Conservation (phyloP, 768 basidiomycete genomes). For the Pisolithus sp. region DNA sequence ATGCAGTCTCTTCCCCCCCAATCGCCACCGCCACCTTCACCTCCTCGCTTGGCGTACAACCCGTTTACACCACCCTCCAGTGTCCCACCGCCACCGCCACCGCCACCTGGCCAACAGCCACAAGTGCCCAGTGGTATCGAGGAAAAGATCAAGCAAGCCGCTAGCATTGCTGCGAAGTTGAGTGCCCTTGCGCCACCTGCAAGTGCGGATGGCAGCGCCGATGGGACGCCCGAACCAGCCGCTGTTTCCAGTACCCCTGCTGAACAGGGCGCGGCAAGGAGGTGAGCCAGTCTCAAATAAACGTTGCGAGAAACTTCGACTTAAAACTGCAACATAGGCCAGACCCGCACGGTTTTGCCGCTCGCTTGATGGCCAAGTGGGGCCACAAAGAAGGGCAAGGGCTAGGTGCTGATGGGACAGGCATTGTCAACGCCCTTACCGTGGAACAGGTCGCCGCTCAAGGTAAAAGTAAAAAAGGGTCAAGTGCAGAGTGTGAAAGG, state of each 20-base stretch:
- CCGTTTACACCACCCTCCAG: constrained; percentile 61
- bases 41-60: constrained; percentile 57
- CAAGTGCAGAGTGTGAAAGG: constrained; percentile 31
- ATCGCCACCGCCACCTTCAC: constrained; percentile 33
- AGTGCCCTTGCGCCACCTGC: constrained; percentile 42
- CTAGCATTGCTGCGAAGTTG: constrained; percentile 74
- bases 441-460: constrained; percentile 58
- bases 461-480: constrained; percentile 34
- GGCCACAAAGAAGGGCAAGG: constrained; percentile 94
- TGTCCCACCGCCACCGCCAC: constrained; percentile 55
- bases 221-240: constrained; percentile 19
- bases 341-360: constrained; percentile 72
- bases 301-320: neutral
- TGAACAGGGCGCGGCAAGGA: constrained; percentile 9
- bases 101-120: constrained; percentile 45
- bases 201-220: constrained; percentile 1
- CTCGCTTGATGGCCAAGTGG: constrained; percentile 92
- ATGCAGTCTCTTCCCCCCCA: constrained; percentile 18
- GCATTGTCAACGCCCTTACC: constrained; percentile 83
- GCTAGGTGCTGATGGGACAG: constrained; percentile 74
- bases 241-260: constrained; percentile 28
- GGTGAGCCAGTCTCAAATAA: neutral
- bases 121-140: constrained; percentile 41
- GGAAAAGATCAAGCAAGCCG: constrained; percentile 69
- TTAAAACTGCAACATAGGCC: constrained; percentile 26